Evolutionary conservation across 75 land plant species (phyloP).

Genomic region (Azolla pinnata): DNA sequence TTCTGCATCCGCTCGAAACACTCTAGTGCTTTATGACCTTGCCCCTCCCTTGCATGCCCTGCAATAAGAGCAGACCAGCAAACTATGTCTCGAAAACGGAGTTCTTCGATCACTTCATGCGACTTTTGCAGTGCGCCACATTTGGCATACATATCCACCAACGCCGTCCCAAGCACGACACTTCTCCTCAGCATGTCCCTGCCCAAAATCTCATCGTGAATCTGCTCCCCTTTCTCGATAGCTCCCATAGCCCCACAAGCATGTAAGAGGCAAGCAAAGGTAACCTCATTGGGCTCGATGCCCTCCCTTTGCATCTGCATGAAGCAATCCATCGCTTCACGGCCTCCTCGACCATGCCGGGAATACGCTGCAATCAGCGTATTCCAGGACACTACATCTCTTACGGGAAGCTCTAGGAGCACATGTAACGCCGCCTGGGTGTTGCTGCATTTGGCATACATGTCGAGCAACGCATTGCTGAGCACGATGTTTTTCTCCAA

Average conservation of each 20-base stretch:
- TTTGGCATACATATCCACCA: constrained; percentile 43
- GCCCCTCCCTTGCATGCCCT: constrained; percentile 29
- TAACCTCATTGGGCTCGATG: constrained; percentile 20
- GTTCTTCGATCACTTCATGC: constrained; percentile 14
- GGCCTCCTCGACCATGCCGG: background rate
- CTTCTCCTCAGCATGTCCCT: background rate
- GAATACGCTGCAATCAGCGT: constrained; percentile 33
- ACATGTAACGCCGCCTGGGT: background rate
- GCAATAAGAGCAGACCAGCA: constrained; percentile 40
- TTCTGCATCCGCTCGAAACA: constrained; percentile 25
- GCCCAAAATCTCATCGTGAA: constrained; percentile 23
- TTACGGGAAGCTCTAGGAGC: background rate
- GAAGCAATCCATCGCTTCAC: constrained; percentile 22
- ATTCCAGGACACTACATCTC: constrained; percentile 12
- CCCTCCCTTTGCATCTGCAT: constrained; percentile 14
- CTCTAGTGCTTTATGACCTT: constrained; percentile 20
- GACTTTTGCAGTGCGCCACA: constrained; percentile 31
- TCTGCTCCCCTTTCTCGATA: constrained; percentile 14
- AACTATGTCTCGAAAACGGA: constrained; percentile 23
- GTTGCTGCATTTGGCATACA: background rate
- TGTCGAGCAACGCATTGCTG: background rate
- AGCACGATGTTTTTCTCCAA: background rate
- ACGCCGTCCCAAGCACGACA: constrained; percentile 33
- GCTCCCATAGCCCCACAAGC: constrained; percentile 16
- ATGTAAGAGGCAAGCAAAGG: constrained; percentile 27